Conservation (phyloP, 371 early-diverging fungal genomes). For the Entomophthora muscae region DNA sequence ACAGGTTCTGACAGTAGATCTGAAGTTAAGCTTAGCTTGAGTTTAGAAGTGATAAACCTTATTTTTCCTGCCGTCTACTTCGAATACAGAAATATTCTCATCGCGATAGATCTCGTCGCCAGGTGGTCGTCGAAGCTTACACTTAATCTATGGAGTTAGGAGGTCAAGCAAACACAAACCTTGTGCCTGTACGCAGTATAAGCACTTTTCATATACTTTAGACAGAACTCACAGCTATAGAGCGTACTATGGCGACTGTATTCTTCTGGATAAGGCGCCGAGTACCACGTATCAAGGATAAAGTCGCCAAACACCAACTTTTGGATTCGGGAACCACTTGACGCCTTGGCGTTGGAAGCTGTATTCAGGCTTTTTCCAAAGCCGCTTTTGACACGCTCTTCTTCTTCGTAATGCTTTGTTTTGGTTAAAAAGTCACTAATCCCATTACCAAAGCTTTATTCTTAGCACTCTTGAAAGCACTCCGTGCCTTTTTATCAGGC, state of each 20-base stretch:
- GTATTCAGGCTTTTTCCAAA: background rate
- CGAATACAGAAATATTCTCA: constrained; percentile 70
- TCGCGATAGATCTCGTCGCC: constrained; percentile 98
- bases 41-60: constrained; percentile 16
- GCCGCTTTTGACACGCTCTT: background rate
- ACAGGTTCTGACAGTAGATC: constrained; percentile 96
- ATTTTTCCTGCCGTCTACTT: constrained; percentile 89
- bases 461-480: background rate
- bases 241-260: constrained; percentile 47
- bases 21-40: constrained; percentile 13
- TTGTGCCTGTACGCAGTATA: constrained; percentile 50
- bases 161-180: constrained; percentile 10
- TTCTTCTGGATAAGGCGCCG: constrained; percentile 96
- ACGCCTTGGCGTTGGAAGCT: background rate
- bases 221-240: constrained; percentile 94
- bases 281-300: constrained; percentile 91
- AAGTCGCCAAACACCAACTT: constrained; percentile 30
- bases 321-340: background rate
- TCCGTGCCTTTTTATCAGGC: background rate
- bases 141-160: constrained; percentile 30
- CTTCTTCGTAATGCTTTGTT: background rate
- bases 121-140: constrained; percentile 79
- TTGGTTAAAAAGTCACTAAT: background rate
- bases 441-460: background rate
- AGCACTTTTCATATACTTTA: constrained; percentile 77